Percentiles rank a stretch among this genome's conserved stretches.
These are phyloP conservation scores for Peronospora destructor DNA, from an alignment of 352 stramenopile genomes.

Conservation along the genomic window DNA sequence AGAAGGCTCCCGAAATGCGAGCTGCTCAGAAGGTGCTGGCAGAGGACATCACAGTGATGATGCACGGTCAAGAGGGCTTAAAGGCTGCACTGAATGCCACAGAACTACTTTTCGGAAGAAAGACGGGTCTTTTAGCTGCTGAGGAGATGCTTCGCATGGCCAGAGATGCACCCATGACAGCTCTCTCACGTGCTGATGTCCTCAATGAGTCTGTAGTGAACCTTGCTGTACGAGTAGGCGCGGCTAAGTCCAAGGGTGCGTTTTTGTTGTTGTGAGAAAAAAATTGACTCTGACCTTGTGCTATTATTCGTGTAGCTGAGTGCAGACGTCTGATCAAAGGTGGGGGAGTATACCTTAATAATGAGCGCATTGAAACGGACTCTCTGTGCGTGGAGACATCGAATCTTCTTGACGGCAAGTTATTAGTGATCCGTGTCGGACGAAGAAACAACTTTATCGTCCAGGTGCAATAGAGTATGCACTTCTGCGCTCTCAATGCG, in stretches of 20 bases:
- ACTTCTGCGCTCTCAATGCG: background rate
- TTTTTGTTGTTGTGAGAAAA: background rate
- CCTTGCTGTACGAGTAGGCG: conserved; percentile 84
- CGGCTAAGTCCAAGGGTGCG: conserved; percentile 87
- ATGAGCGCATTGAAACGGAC: conserved; percentile 69
- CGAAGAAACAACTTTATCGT: conserved; percentile 81
- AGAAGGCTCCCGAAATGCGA: conserved; percentile 74
- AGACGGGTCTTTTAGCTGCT: conserved; percentile 46
- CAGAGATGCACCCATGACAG: conserved; percentile 48
- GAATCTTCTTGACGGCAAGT: conserved; percentile 57
- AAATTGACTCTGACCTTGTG: conserved; percentile 6
- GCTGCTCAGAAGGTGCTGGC: conserved; percentile 62
- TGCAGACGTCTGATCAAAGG: conserved; percentile 93
- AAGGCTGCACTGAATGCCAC: conserved; percentile 53
- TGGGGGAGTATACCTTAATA: conserved; percentile 92
- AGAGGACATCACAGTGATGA: conserved; percentile 84
- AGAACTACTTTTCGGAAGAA: conserved; percentile 63
- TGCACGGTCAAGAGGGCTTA: conserved; percentile 89
- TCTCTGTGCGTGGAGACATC: conserved; percentile 25
- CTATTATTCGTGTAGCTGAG: conserved; percentile 62
- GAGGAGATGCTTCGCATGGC: conserved; percentile 66
- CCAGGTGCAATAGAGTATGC: conserved; percentile 32
- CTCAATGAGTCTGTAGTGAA: conserved; percentile 84
- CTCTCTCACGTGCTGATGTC: conserved; percentile 40
- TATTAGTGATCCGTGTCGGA: conserved; percentile 64